These are phyloP conservation scores for Protomyces lactucae-debilis DNA, from an alignment of 1,139 yeast genomes.

Conservation along the genomic window DNA sequence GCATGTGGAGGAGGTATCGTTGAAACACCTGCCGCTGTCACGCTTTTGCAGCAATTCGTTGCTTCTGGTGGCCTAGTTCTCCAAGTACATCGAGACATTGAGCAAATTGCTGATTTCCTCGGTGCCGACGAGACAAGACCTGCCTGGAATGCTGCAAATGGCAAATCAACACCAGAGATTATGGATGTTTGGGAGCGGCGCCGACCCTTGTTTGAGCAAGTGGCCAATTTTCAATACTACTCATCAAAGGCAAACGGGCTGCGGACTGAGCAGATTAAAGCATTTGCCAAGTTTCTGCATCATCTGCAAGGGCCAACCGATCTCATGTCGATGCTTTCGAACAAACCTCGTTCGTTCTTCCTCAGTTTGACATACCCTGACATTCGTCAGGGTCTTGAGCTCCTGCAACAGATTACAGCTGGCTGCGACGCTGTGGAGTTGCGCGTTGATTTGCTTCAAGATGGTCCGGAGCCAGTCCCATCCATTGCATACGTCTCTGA, in stretches of 20 bases:
- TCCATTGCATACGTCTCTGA: conserved; percentile 54
- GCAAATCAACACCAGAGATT: conserved; percentile 54
- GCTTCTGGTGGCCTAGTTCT: conserved; percentile 67
- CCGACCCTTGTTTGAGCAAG: conserved; percentile 70
- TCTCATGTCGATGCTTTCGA: conserved; percentile 40
- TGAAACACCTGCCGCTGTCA: conserved; percentile 67
- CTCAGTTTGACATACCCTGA: conserved; percentile 64
- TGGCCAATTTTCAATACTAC: conserved; percentile 73
- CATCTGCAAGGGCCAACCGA: conserved; percentile 59
- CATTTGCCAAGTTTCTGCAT: conserved; percentile 53
- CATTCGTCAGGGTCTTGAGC: conserved; percentile 39
- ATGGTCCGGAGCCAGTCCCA: conserved; percentile 38
- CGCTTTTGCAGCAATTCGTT: conserved; percentile 52
- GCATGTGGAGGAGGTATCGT: conserved; percentile 98
- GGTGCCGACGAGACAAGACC: conserved; percentile 79
- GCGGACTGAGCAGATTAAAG: conserved; percentile 71
- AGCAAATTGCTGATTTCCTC: conserved; percentile 71
- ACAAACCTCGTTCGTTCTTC: conserved; percentile 59
- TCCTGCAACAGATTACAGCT: conserved; percentile 50
- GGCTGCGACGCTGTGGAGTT: conserved; percentile 83
- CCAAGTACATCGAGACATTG: conserved; percentile 83
- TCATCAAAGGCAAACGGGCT: conserved; percentile 75
- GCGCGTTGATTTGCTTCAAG: conserved; percentile 65
- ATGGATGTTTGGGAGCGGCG: conserved; percentile 78
- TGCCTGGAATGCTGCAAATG: conserved; percentile 46